phyloP scores from a whole-genome alignment of 2,329 filamentous ascomycete genomes.

The Aureobasidium uvarum region DNA sequence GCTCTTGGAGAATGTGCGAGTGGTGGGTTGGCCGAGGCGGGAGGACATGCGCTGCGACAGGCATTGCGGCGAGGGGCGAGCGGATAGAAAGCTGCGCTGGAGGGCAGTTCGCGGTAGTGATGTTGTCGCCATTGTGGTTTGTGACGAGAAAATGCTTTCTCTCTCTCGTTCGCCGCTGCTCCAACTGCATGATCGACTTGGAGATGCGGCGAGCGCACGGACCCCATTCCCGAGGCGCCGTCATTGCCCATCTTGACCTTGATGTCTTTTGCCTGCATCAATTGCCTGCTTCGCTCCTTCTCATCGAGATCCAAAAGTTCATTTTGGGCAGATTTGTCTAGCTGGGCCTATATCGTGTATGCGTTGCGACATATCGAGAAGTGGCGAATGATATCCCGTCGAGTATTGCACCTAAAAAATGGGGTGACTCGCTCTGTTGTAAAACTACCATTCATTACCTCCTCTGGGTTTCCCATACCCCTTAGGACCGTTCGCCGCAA shows the following conservation, averaged over 20 bases:
- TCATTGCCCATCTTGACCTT: not conserved
- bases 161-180: conserved; percentile 18
- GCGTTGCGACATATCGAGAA: not conserved
- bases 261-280: not conserved
- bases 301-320: not conserved
- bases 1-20: conserved; percentile 33
- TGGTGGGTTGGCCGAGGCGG: conserved; percentile 9
- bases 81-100: conserved; percentile 2
- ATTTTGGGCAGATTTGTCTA: too few species aligned
- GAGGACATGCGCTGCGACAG: conserved; percentile 6
- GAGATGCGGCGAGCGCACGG: conserved; percentile 7
- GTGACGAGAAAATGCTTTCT: not conserved
- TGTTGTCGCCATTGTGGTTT: conserved; percentile 17
- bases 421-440: not conserved
- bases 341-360: not conserved
- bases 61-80: conserved; percentile 16
- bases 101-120: conserved; percentile 21
- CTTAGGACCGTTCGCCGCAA: not conserved
- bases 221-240: conserved; percentile 14
- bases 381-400: conserved; percentile 13
- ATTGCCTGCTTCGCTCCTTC: not conserved
- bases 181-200: not conserved
- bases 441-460: not conserved
- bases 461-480: not conserved
- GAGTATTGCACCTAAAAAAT: conserved; percentile 7